phyloP scores from a whole-genome alignment of 768 basidiomycete genomes.

The Trametes maxima region DNA sequence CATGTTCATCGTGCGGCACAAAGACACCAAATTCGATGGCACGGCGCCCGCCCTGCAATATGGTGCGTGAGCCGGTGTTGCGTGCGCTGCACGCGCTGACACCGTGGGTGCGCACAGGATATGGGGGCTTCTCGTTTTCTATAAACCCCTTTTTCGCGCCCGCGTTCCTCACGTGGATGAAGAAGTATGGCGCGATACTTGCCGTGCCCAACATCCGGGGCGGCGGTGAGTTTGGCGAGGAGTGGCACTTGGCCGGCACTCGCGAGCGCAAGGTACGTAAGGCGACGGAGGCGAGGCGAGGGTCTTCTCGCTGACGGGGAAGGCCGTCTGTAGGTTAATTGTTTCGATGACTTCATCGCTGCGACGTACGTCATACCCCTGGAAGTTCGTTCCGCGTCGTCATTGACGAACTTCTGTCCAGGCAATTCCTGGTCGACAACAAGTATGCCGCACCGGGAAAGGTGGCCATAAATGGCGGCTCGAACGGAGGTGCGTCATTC shows the following conservation, averaged over 20 bases:
- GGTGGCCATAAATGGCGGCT: conserved; percentile 76
- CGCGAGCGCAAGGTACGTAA: conserved; percentile 64
- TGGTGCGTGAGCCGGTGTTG: conserved; percentile 42
- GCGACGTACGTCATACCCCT: conserved; percentile 58
- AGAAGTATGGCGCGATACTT: conserved; percentile 67
- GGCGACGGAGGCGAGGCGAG: conserved; percentile 1
- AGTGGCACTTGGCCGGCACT: conserved; percentile 79
- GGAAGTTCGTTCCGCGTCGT: background rate
- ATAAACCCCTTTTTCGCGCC: conserved; percentile 75
- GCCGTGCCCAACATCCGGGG: conserved; percentile 55
- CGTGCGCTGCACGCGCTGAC: background rate
- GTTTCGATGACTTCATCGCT: conserved; percentile 82
- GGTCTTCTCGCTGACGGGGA: conserved; percentile 1
- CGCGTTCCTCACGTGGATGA: conserved; percentile 70
- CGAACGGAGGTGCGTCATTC: conserved; percentile 67
- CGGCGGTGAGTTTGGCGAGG: conserved; percentile 79
- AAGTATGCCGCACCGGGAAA: conserved; percentile 70
- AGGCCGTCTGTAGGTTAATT: conserved; percentile 52
- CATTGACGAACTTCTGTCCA: conserved; percentile 30
- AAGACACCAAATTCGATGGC: conserved; percentile 68
- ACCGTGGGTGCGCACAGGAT: conserved; percentile 46
- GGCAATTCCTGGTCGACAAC: conserved; percentile 72
- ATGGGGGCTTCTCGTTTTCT: conserved; percentile 79
- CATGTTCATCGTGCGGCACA: conserved; percentile 84
- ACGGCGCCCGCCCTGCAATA: conserved; percentile 79